Evolutionary conservation across 768 basidiomycete species (phyloP).

Genomic region (Boletus vermiculosoides): DNA sequence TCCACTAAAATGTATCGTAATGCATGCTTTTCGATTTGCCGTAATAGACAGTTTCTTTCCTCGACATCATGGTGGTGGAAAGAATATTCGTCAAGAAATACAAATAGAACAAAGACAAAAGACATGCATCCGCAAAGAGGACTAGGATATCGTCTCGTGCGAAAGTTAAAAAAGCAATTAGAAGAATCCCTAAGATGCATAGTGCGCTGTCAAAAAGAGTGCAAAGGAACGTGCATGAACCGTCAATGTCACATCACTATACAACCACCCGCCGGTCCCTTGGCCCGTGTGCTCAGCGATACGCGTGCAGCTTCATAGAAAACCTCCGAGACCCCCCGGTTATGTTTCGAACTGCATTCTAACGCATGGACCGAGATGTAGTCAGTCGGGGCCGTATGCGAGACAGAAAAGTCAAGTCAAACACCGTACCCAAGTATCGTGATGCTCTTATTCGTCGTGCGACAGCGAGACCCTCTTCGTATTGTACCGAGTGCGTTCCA

Average conservation of each 20-base stretch:
- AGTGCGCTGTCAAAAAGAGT: conserved; percentile 2
- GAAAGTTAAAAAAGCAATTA: conserved; percentile 19
- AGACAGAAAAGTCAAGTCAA: not conserved
- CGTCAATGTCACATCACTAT: conserved; percentile 51
- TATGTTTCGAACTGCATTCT: conserved; percentile 99
- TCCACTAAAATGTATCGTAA: conserved; percentile 27
- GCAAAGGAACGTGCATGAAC: conserved; percentile 1
- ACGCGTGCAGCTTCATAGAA: conserved; percentile 91
- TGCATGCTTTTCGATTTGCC: conserved; percentile 21
- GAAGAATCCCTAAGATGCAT: conserved; percentile 19
- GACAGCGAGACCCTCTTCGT: conserved; percentile 88
- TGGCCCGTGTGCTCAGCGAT: conserved; percentile 72
- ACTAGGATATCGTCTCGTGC: not conserved
- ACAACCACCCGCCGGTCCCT: conserved; percentile 58
- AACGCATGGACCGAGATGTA: not conserved
- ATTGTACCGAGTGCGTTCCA: conserved; percentile 73
- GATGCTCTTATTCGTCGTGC: conserved; percentile 90
- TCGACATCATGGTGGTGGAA: not conserved
- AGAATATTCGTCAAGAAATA: conserved; percentile 14
- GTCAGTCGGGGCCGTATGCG: not conserved
- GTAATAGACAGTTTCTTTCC: conserved; percentile 23
- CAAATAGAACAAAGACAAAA: conserved; percentile 1
- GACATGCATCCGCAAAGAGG: not conserved
- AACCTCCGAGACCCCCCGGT: conserved; percentile 90
- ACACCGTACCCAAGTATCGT: conserved; percentile 80